Base-by-base conservation (phyloP, 1,284 basidiomycete genomes). In the Sparassis latifolia region DNA sequence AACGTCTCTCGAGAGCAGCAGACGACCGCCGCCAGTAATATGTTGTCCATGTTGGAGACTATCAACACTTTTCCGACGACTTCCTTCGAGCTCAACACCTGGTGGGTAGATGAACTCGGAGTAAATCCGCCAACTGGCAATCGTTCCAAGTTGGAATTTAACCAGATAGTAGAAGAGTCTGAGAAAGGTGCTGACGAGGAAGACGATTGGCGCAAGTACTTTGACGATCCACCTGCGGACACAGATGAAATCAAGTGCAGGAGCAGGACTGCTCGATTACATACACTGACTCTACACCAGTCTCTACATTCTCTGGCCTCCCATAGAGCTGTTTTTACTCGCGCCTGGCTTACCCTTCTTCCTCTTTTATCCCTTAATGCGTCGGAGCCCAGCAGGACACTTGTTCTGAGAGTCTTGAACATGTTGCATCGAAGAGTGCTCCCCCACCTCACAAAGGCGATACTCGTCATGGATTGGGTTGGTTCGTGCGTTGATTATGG, bases 381-480 rank as follows among this genome's bases (percentile, higher is more conserved):
- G 49, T 49, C 58, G 20, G 67, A 69, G 27, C 64, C 71, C 4
- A 73, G 68, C 3, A 79, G 74, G 54, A 67, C 68, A 2, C 61
- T 81, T 5, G 72, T 76, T 2, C 77, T 82, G 42, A 76, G 88
- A 37, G 83, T 80, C 2, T 69, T 97, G 45, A 85, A 86, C 56
- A 76, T 93, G 6, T 80, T 97, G 72, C 92, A 97, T 66, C 75
- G 82, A 5, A 83, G 87, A 10, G 86, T 97, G 27, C 70, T 97
- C 62, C 94, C 94, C 0, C 84, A 95, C 66, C 66, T 97, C 50
- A 89, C 86, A 3, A 72, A 88, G 46, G 80, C 90, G 0, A 75
- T 94, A 4, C 68, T 96, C 47, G 78, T 96, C 10, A 95, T 97
- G 81, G 96, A 99, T 69, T 99, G 95, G 89, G 78, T 99, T 33